Evolutionary conservation across 805 yeast species (phyloP), one percentile per base, ranked within the genome.

Genomic region (Sugiyamaella valdiviana): DNA sequence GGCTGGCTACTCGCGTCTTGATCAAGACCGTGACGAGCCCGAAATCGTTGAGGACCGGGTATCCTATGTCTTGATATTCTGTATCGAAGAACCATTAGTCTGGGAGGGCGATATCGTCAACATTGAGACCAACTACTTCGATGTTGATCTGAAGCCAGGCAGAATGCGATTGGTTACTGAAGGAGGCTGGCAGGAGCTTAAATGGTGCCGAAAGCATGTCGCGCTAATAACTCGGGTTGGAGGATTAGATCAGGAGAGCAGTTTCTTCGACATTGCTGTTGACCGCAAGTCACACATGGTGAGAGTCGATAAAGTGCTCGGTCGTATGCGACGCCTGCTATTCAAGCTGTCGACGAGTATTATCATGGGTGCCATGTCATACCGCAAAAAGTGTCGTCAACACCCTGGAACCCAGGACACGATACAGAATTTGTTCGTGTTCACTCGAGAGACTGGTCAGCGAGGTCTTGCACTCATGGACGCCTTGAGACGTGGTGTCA

Each of bases 91-190:
- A 58, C 95, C 96, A 0, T 76, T 90, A 65, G 79, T 85, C 43
- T 91, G 98, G 98, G 89, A 85, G 52, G 97, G 97, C 3, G 74
- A 78, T 15, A 80, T 84, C 53, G 74, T 82, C 36, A 76, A 80
- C 39, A 63, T 85, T 10, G 67, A 65, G 12, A 44, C 65, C 40
- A 57, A 62, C 1, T 61, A 56, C 24, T 45, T 55, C 7, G 61
- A 64, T 2, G 70, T 78, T 20, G 82, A 80, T 48, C 69, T 85
- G n/a, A 76, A 74, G 51, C 78, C 77, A 9, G 93, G 95, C 2
- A 79, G 81, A 48, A 74, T 84, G 55, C 61, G 86, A 23, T 65
- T 87, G 45, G 76, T 87, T 1, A 74, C 86, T 0, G 86, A 81
- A 51, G 85, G 90, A 9, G 87, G 95, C 0, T 73, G 78, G 40